phyloP scores from a whole-genome alignment of 805 yeast genomes.

The Metschnikowia hibisci region DNA sequence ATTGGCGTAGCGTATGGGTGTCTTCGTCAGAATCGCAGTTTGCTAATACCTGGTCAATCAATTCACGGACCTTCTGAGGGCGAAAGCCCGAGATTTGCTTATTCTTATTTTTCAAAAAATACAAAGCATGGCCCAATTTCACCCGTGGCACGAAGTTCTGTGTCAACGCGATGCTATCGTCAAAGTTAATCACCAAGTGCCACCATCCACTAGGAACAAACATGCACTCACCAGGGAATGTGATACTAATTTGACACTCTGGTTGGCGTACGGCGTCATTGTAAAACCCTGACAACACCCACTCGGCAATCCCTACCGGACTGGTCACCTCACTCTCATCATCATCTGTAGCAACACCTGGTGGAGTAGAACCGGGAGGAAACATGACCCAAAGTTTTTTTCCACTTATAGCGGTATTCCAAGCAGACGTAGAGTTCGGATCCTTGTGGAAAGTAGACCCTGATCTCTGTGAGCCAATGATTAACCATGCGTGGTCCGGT shows the following conservation, averaged over 20 bases:
- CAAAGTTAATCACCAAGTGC: conserved; percentile 88
- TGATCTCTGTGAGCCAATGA: conserved; percentile 74
- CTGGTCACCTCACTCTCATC: conserved; percentile 86
- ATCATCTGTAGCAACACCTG: conserved; percentile 75
- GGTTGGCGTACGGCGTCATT: conserved; percentile 59
- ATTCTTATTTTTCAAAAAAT: conserved; percentile 62
- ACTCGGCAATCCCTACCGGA: conserved; percentile 90
- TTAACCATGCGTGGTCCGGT: conserved; percentile 92
- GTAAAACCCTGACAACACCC: conserved; percentile 81
- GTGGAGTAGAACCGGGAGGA: conserved; percentile 73
- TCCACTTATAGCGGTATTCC: conserved; percentile 80
- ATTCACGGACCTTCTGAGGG: conserved; percentile 44
- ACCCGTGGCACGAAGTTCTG: conserved; percentile 79
- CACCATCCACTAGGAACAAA: conserved; percentile 97
- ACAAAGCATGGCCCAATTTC: conserved; percentile 56
- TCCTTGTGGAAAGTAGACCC: conserved; percentile 94
- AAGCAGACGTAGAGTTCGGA: conserved; percentile 86
- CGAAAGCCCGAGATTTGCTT: conserved; percentile 81
- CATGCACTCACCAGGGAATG: conserved; percentile 79
- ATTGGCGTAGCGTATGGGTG: conserved; percentile 21
- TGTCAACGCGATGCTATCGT: conserved; percentile 80
- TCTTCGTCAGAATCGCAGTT: conserved; percentile 9
- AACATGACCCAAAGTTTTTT: conserved; percentile 84
- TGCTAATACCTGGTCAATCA: conserved; percentile 9
- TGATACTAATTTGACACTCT: conserved; percentile 59